These are phyloP conservation scores for Hansenula lynferdii DNA, from an alignment of 1,139 yeast genomes.

Conservation along the genomic window DNA sequence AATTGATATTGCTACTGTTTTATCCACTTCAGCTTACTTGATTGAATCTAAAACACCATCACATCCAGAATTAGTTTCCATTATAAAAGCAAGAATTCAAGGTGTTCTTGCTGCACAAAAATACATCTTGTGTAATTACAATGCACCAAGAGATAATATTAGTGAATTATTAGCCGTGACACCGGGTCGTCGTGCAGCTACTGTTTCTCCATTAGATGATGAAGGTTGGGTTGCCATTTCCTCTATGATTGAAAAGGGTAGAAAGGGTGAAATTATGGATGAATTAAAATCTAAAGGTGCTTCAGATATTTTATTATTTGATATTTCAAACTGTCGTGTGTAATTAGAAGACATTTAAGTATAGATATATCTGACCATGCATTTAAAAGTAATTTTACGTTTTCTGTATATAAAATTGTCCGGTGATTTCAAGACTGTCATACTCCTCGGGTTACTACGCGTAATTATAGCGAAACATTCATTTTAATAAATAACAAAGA, in stretches of 20 bases:
- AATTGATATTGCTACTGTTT: conserved; percentile 79
- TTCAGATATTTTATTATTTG: conserved; percentile 82
- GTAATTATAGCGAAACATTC: too few relatives aligned
- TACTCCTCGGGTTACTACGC: too few relatives aligned
- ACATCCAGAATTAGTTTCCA: conserved; percentile 68
- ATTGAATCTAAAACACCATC: conserved; percentile 69
- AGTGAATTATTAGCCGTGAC: conserved; percentile 65
- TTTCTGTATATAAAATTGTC: too few relatives aligned
- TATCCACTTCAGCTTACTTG: conserved; percentile 86
- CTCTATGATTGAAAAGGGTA: conserved; percentile 79
- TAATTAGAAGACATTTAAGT: conserved; percentile 29
- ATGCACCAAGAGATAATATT: conserved; percentile 74
- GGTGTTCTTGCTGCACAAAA: conserved; percentile 95
- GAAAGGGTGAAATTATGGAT: conserved; percentile 85
- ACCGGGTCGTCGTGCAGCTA: conserved; percentile 97
- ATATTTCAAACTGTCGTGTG: conserved; percentile 89
- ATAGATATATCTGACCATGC: too few relatives aligned
- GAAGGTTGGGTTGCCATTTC: conserved; percentile 93
- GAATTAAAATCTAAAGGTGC: conserved; percentile 75
- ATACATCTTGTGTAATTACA: conserved; percentile 89
- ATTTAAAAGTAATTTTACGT: too few relatives aligned
- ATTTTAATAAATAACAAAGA: too few relatives aligned
- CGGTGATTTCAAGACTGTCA: too few relatives aligned
- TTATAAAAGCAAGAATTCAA: conserved; percentile 73
- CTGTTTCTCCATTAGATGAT: conserved; percentile 85